Conservation (phyloP, 345 rosid species). For the Salix koriyanagi region DNA sequence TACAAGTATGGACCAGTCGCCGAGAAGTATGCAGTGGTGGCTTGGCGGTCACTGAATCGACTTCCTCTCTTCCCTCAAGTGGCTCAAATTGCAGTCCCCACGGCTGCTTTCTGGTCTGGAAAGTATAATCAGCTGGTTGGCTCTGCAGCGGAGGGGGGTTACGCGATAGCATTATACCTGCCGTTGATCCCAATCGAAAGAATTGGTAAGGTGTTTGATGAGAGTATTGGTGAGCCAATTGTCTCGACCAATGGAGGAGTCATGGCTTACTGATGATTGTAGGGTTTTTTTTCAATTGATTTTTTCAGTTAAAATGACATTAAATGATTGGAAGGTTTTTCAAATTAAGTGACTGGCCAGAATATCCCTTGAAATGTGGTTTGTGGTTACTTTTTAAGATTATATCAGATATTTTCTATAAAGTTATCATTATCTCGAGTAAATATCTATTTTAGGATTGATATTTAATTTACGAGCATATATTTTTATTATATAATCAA, state of each 20-base stretch:
- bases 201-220: constrained; percentile 47
- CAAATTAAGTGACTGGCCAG: too few species aligned
- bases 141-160: constrained; percentile 39
- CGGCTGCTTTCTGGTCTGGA: constrained; percentile 60
- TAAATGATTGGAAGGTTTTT: too few species aligned
- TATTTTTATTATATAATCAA: too few species aligned
- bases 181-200: constrained; percentile 62
- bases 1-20: constrained; percentile 50
- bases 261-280: not conserved
- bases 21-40: constrained; percentile 45
- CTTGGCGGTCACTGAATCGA: constrained; percentile 51
- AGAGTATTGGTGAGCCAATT: not conserved
- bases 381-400: too few species aligned
- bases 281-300: too few species aligned
- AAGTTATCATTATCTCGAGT: too few species aligned
- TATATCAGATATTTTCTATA: too few species aligned
- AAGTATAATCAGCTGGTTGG: constrained; percentile 57
- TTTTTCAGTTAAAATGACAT: too few species aligned
- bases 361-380: too few species aligned
- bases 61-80: constrained; percentile 52
- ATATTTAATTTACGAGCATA: too few species aligned
- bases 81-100: constrained; percentile 51
- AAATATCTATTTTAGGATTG: too few species aligned
- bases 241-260: constrained; percentile 8
- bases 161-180: constrained; percentile 36